Evolutionary conservation across 2,329 filamentous ascomycete species (phyloP).

Genomic region (Talaromyces sp.): DNA sequence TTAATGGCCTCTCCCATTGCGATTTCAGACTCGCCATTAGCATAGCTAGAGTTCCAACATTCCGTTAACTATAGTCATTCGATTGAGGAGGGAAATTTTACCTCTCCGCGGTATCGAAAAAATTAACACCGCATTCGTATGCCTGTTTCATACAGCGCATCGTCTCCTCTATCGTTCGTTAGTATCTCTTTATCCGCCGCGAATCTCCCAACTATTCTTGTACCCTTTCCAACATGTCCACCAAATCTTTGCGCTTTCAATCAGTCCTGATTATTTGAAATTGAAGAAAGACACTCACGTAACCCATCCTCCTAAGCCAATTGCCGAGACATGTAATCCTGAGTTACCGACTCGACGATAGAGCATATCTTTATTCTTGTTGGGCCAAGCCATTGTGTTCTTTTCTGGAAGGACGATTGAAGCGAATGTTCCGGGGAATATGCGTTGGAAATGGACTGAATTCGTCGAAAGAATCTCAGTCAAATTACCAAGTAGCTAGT

Average conservation of each 20-base stretch:
- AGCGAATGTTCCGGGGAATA: background rate
- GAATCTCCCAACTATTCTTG: background rate
- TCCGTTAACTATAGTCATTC: background rate
- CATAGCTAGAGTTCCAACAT: constrained; percentile 33
- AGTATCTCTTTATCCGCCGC: background rate
- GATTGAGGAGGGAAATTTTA: background rate
- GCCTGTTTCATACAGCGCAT: constrained; percentile 50
- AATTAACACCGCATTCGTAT: constrained; percentile 56
- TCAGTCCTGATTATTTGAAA: background rate
- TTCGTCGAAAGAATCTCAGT: background rate
- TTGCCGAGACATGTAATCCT: constrained; percentile 69
- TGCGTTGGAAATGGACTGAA: background rate
- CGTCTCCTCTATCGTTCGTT: constrained; percentile 25
- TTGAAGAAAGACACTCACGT: constrained; percentile 46
- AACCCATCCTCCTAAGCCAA: constrained; percentile 61
- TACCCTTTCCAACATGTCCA: constrained; percentile 67
- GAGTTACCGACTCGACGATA: constrained; percentile 69
- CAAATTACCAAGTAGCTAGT: background rate
- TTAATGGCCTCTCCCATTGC: constrained; percentile 57
- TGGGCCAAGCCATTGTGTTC: background rate
- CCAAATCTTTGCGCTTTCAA: constrained; percentile 46
- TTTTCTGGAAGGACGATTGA: background rate
- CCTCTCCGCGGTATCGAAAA: constrained; percentile 54
- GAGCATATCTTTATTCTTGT: constrained; percentile 5
- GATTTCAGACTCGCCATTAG: constrained; percentile 51